Evolutionary conservation across 345 rosid species (phyloP), one percentile per base, ranked within the genome.

Genomic region (Citropsis articulata): DNA sequence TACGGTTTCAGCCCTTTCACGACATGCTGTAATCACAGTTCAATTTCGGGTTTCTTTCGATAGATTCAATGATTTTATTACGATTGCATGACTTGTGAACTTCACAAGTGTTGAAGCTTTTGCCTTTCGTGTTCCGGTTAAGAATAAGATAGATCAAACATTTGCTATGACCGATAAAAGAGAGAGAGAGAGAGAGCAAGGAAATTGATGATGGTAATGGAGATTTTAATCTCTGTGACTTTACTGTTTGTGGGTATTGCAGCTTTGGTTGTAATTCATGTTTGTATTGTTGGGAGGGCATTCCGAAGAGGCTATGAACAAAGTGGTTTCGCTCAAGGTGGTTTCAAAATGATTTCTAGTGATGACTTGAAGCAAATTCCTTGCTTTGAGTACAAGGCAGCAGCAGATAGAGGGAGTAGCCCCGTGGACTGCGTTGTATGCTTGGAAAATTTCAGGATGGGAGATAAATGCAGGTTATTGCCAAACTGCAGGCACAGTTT

Each of bases 401-500:
- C 67, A 13, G 82, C 60, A 59, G 85, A 78, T 65, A 69, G 33
- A 59, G 83, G 73, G 16, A 71, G n/a, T 50, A 31, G 73, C 57
- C 48, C 80, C 18, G 69, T 62, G 28, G 88, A 85, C 30, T 89
- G 91, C 50, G 89, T 84, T 5, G 84, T 87, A 68, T 89, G 90
- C 80, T 77, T 89, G 80, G 88, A 85, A 62, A 77, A 74, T 25
- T 80, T 86, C 77, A 75, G 7, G 35, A 55, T 53, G 13, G 89
- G 87, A 22, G 89, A 88, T 36, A 82, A 45, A n/a, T 88, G 88
- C 78, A 83, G 84, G 80, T 33, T 81, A 6, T 81, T 88, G 81
- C 89, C 88, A 6, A 81, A 79, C 42, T 88, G 89, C 77, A 72
- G 36, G 21, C 91, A 88, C 68, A 75, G 75, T 66, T 88, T 86